Conservation (phyloP, 805 yeast species). For the Yueomyces sinensis region DNA sequence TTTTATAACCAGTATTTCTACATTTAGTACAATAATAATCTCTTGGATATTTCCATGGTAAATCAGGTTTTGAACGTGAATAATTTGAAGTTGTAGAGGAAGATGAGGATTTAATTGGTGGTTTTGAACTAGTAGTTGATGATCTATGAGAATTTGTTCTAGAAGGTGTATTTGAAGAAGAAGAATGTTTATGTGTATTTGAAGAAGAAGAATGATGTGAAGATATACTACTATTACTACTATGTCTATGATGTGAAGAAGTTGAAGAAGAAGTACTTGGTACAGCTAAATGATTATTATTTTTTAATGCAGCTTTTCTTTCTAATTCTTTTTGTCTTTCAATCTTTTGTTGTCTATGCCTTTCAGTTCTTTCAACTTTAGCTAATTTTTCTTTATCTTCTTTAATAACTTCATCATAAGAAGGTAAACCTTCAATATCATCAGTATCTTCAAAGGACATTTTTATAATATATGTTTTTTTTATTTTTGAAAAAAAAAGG, state of each 20-base stretch:
- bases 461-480: no score
- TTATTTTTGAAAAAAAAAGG: no score
- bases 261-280: neutral
- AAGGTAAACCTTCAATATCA: constrained; percentile 25
- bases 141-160: constrained; percentile 1
- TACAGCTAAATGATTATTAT: neutral
- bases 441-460: no score
- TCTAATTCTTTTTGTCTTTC: neutral
- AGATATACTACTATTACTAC: neutral
- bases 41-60: constrained; percentile 58
- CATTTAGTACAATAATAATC: constrained; percentile 55
- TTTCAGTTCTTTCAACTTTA: neutral
- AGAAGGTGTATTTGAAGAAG: neutral
- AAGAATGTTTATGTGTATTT: neutral
- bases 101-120: constrained; percentile 1
- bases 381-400: constrained; percentile 4
- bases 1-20: constrained; percentile 54
- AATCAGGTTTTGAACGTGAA: constrained; percentile 7
- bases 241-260: neutral
- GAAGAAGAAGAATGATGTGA: neutral
- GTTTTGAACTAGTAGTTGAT: neutral
- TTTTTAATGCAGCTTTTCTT: neutral
- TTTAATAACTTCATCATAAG: constrained; percentile 31
- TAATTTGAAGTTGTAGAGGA: constrained; percentile 7
- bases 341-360: neutral